These are phyloP conservation scores for Dactylellina leptospora DNA, from an alignment of 2,329 filamentous ascomycete species.

Conservation along the genomic window DNA sequence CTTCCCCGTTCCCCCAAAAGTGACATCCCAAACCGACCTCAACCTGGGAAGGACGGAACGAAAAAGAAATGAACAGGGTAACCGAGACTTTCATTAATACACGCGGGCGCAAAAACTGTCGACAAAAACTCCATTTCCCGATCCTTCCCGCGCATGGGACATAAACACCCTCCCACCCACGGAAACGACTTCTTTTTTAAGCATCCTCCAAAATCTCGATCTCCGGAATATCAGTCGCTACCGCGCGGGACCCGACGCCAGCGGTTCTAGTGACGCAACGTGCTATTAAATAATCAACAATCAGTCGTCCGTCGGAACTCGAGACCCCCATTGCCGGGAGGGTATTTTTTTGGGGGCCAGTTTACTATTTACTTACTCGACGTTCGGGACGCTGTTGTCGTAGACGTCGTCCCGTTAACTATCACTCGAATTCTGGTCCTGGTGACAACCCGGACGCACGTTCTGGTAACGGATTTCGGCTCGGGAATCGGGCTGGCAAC, in stretches of 20 bases:
- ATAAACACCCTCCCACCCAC: conserved; percentile 12
- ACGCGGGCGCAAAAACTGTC: background rate
- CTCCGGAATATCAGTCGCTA: conserved; percentile 25
- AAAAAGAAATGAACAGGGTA: conserved; percentile 1
- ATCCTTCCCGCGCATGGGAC: background rate
- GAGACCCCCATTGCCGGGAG: background rate
- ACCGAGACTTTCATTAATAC: background rate
- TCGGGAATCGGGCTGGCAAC: background rate
- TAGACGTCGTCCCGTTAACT: conserved; percentile 12
- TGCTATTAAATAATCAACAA: background rate
- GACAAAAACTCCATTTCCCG: background rate
- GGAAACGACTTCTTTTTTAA: background rate
- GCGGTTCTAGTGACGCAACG: conserved; percentile 24
- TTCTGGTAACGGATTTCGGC: conserved; percentile 5
- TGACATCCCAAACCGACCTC: background rate
- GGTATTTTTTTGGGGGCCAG: background rate
- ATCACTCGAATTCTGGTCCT: conserved; percentile 14
- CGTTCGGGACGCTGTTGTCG: conserved; percentile 9
- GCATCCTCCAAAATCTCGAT: conserved; percentile 18
- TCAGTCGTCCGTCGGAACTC: background rate
- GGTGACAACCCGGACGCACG: conserved; percentile 21
- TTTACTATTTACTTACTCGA: conserved; percentile 9
- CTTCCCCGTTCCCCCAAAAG: background rate
- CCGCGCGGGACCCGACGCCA: background rate
- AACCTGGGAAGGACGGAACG: background rate